Evolutionary conservation across 108 stramenopile genomes (phyloP), one percentile per base, ranked within the genome.

Genomic region (Conticribra weissflogii): DNA sequence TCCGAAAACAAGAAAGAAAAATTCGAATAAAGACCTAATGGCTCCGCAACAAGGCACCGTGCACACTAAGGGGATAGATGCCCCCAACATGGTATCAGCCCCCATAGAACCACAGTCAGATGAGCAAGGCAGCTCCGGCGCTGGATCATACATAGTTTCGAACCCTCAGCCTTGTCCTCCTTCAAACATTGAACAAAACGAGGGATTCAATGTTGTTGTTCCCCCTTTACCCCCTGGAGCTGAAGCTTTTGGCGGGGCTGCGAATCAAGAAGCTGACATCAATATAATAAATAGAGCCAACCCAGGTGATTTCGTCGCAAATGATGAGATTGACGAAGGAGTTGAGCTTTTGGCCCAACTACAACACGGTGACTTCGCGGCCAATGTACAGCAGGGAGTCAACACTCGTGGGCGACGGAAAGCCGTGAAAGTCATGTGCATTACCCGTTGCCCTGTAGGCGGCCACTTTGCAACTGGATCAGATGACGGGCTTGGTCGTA

Each of bases 391-490:
- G 47, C 54, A 63, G 31, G 87, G 87, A n/a, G 74, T 79, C 17
- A 86, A 83, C 15, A 90, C 92, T 3, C 63, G 93, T 16, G 53
- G 86, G 4, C 73, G 85, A 31, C 57, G 78, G 23, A 78, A 85
- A 34, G 63, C 76, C 3, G 85, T 95, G 28, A 90, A 90, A 36
- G 93, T 96, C 2, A 86, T 89, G 66, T 96, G 97, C 66, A 77
- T 97, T n/a, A 79, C 91, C n/a, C 52, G 91, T 29, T 86, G 87
- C 68, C 92, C 93, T 1, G 48, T 85, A 8, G 97, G 97, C 24
- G 85, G 88, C 12, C 86, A 91, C 54, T 89, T 97, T 63, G 91
- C 87, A 0, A 95, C 95, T 31, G 97, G 97, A 17, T 88, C 88
- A 4, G 91, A 92, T 68, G 97, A 97, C 77, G 97, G 93, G 25